Percentiles rank a stretch among this genome's conserved stretches.
phyloP scores from a whole-genome alignment of 805 yeast genomes.

The Suhomyces sp. region DNA sequence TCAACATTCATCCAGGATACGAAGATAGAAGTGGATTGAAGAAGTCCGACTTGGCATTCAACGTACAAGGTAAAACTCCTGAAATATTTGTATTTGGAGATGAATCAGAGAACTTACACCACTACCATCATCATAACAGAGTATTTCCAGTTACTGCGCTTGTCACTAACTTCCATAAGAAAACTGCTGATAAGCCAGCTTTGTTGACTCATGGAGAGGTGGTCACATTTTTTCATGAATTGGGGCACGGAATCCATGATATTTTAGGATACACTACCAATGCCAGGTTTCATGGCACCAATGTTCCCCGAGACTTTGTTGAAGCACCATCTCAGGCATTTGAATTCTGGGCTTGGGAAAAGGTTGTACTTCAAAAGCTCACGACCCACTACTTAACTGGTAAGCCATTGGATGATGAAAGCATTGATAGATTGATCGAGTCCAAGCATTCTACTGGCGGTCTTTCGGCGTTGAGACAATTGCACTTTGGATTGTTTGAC shows the following conservation, averaged over 20 bases:
- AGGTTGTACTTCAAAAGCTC: constrained; percentile 53
- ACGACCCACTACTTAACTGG: constrained; percentile 68
- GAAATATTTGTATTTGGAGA: too few species aligned
- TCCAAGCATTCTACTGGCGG: constrained; percentile 80
- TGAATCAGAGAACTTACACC: too few species aligned
- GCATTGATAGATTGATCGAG: constrained; percentile 56
- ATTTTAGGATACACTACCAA: too few species aligned
- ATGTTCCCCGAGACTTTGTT: constrained; percentile 82
- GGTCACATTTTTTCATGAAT: too few species aligned
- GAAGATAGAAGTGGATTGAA: constrained; percentile 47
- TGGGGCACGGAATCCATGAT: too few species aligned
- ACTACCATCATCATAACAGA: too few species aligned
- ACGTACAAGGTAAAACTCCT: too few species aligned
- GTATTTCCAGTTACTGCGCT: constrained; percentile 70
- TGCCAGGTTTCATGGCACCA: constrained; percentile 72
- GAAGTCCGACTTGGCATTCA: too few species aligned
- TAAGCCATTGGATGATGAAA: constrained; percentile 53
- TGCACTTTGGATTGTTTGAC: constrained; percentile 78
- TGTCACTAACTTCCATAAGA: constrained; percentile 83
- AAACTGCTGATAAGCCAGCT: constrained; percentile 67
- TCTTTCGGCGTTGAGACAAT: constrained; percentile 66
- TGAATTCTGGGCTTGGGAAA: constrained; percentile 86
- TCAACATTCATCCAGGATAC: constrained; percentile 64
- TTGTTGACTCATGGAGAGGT: constrained; percentile 75
- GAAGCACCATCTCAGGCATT: constrained; percentile 91